phyloP scores from a whole-genome alignment of 2,329 filamentous ascomycete species.

The Aspergillus transmontanensis region DNA sequence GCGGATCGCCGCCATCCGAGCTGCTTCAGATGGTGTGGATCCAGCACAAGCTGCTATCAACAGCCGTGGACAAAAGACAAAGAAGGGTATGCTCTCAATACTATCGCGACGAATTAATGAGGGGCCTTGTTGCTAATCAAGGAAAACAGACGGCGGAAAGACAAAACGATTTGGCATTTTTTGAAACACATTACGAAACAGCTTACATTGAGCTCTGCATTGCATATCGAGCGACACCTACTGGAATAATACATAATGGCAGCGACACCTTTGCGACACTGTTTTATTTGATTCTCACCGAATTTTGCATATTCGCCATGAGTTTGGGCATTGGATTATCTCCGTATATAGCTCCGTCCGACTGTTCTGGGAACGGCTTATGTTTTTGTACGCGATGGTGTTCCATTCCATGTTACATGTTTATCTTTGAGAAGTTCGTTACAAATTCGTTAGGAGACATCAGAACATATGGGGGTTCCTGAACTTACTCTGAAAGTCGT shows the following conservation, averaged over 20 bases:
- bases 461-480: background rate
- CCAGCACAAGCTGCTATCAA: constrained; percentile 31
- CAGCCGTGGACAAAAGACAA: constrained; percentile 16
- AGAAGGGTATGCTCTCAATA: constrained; percentile 12
- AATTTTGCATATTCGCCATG: background rate
- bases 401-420: background rate
- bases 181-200: constrained; percentile 2
- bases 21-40: constrained; percentile 67
- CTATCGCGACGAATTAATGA: background rate
- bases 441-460: background rate
- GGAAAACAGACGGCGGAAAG: constrained; percentile 6
- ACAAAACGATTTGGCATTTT: constrained; percentile 15
- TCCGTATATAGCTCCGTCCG: background rate
- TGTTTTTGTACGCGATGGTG: background rate
- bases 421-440: background rate
- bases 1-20: constrained; percentile 80
- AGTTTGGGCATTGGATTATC: background rate
- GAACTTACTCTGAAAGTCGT: background rate
- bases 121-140: background rate
- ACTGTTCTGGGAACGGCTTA: background rate
- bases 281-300: background rate
- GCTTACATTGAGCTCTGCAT: background rate
- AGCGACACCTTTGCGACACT: background rate
- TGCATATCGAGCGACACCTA: background rate
- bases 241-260: background rate